Evolutionary conservation across 176 grass and related monocot genomes (phyloP), one percentile per base, ranked within the genome.

Genomic region (Dactylis glomerata): DNA sequence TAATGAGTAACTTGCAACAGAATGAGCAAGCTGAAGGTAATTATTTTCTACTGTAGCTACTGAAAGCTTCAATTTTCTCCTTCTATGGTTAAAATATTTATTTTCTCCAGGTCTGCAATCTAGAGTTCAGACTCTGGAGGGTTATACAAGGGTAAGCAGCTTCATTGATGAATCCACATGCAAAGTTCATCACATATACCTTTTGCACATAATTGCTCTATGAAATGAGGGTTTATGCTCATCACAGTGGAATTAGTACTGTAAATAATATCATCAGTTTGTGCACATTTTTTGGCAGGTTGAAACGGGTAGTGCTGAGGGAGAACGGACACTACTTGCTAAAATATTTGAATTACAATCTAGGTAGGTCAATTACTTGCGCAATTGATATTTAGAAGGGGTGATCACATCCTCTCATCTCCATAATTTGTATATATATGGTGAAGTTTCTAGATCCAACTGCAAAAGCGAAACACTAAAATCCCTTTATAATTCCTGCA

Each of bases 301-400:
- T 83, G 91, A 92, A 75, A 33, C 62, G 15, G 77, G 87, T 78
- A 63, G 71, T 4, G 75, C 72, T 45, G 93, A 95, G 78, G 86
- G 91, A 83, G 91, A 95, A 71, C 81, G 78, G 26, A 49, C 89
- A 50, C 86, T 98, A 14, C 93, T 98, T 52, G 42, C 86, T 81
- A 95, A 95, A 85, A 90, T 98, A 84, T 95, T 86, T 46, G 91
- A 98, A 78, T 88, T 95, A 59, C 93, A 98, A 86, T 82, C 93
- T 80, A 93, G 91, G 96, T 95, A 97, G 72, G 72, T 78, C 37
- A 3, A 7, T 67, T 77, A 26, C 57, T 52, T 51, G 19, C n/a
- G 56, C 57, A 77, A 22, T 26, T 84, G n/a, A 66, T 84, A 42
- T 68, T 73, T 58, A 78, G 47, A 65, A 63, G 8, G 10, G 55